These are phyloP conservation scores for Lactarius tabidus DNA, from an alignment of 768 basidiomycete genomes.

Conservation along the genomic window DNA sequence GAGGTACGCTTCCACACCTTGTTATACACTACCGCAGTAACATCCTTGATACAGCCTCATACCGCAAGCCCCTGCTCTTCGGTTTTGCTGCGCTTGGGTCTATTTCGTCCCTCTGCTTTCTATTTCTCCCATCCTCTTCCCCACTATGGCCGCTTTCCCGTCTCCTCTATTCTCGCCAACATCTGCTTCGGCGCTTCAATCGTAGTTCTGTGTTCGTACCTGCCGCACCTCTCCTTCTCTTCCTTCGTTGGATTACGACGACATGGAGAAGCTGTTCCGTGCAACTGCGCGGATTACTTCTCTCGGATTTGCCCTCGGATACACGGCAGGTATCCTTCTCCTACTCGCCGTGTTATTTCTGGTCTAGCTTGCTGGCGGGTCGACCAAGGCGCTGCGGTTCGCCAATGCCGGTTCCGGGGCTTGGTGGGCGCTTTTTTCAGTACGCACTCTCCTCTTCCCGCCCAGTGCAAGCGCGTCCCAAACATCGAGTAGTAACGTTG, in stretches of 20 bases:
- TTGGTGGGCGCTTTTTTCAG: constrained; percentile 83
- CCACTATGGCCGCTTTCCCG: constrained; percentile 66
- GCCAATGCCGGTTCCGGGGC: constrained; percentile 81
- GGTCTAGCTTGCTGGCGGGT: constrained; percentile 65
- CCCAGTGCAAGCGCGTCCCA: constrained; percentile 40
- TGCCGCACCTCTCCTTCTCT: constrained; percentile 58
- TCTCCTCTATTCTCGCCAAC: constrained; percentile 71
- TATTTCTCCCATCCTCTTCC: constrained; percentile 68
- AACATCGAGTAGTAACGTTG: constrained; percentile 10
- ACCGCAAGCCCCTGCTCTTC: constrained; percentile 52
- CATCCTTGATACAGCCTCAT: constrained; percentile 43
- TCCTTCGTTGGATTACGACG: constrained; percentile 29
- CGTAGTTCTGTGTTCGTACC: constrained; percentile 89
- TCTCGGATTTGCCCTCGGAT: constrained; percentile 81
- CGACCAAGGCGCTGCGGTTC: constrained; percentile 72
- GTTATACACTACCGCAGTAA: not conserved
- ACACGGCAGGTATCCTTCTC: constrained; percentile 73
- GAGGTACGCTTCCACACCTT: constrained; percentile 50
- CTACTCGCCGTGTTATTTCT: constrained; percentile 76
- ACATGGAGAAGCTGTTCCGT: constrained; percentile 58
- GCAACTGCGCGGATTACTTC: constrained; percentile 82
- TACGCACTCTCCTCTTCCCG: constrained; percentile 75
- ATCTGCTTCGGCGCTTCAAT: constrained; percentile 81
- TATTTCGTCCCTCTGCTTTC: constrained; percentile 60
- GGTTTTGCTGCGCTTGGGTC: constrained; percentile 60